Percentiles rank a stretch among this genome's conserved stretches.
These are phyloP conservation scores for Phoma sp. DNA, from an alignment of 2,329 filamentous ascomycete genomes.

Conservation along the genomic window DNA sequence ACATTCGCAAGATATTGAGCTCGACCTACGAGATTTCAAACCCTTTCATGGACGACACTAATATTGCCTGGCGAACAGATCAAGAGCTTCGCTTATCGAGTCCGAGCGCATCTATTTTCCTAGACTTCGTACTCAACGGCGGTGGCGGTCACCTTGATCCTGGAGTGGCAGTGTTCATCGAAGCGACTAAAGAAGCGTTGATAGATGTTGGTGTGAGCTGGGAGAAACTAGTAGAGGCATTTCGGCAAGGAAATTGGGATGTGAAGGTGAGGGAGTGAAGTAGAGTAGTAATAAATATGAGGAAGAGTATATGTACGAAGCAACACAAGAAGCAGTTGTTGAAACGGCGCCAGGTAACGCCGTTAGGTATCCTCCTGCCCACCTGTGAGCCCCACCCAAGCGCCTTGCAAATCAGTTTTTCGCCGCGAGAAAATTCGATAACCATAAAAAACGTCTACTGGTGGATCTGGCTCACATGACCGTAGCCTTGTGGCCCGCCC, in stretches of 20 bases:
- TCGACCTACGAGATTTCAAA: no score
- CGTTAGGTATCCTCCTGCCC: background rate
- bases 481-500: slow-evolving; percentile 34
- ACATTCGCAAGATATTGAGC: no score
- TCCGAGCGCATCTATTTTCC: background rate
- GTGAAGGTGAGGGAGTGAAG: background rate
- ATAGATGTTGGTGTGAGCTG: background rate
- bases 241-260: background rate
- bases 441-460: slow-evolving; percentile 21
- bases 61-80: background rate
- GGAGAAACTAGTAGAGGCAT: background rate
- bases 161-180: background rate
- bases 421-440: background rate
- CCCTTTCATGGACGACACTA: no score
- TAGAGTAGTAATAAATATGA: background rate
- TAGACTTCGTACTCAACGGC: background rate
- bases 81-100: background rate
- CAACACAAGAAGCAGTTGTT: background rate
- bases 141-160: background rate
- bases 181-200: background rate
- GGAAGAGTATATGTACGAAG: background rate
- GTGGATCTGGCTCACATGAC: slow-evolving; percentile 40
- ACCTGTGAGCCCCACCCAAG: background rate
- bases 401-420: slow-evolving; percentile 9
- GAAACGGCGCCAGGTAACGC: background rate